Evolutionary conservation across 768 basidiomycete genomes (phyloP).

Genomic region (Polyporus arcularius): DNA sequence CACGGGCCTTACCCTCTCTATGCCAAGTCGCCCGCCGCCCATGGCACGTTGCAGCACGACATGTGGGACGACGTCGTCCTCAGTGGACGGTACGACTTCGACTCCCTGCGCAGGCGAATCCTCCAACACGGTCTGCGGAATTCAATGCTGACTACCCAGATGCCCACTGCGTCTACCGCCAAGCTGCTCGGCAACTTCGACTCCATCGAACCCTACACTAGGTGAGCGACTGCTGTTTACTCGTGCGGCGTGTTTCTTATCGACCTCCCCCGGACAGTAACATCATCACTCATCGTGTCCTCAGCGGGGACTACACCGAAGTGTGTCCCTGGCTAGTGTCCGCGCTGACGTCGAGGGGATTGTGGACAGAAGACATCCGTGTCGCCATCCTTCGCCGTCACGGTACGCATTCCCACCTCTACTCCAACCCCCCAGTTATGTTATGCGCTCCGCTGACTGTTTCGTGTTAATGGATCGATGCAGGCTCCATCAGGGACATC

Average conservation of each 20-base stretch:
- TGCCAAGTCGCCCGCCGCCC: background rate
- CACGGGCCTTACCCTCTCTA: background rate
- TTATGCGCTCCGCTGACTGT: no score
- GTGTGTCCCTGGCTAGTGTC: background rate
- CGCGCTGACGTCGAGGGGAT: background rate
- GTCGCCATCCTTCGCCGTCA: no score
- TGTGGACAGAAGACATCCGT: background rate
- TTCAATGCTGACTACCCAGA: background rate
- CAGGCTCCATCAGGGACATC: no score
- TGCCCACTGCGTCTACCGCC: background rate
- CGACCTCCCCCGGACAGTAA: no score
- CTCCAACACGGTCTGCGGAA: background rate
- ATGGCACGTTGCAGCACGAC: background rate
- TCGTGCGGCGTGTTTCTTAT: no score
- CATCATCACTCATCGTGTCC: background rate
- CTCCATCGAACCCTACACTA: background rate
- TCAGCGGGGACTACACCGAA: background rate
- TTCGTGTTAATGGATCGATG: no score
- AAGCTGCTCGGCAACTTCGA: background rate
- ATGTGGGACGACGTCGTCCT: background rate
- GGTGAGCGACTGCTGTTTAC: no score
- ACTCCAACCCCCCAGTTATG: no score
- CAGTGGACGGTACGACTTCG: background rate
- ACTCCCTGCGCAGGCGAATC: background rate
- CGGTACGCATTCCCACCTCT: no score